Base-by-base conservation (phyloP, 2,329 filamentous ascomycete genomes). In the Ascochyta lentis region DNA sequence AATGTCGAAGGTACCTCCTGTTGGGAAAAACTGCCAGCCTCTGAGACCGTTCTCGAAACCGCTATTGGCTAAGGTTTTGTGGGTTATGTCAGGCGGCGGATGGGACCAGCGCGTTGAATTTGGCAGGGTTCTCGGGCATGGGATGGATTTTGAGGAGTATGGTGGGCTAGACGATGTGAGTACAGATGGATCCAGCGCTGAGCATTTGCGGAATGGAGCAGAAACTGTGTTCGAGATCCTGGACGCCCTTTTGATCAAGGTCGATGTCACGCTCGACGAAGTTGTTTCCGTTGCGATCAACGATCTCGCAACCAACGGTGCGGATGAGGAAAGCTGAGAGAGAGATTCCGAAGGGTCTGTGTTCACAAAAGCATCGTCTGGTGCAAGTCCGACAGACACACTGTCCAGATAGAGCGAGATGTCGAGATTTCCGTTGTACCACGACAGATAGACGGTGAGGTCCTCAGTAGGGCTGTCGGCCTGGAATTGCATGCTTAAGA, bases 391-490 rank as follows among this genome's bases (percentile, higher is more conserved):
- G 2, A 53, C 43, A 6, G n/a, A 24, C 6, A 48, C 31, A 6
- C 13, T n/a, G 12, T 53, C 50, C 3, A 53, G 24, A 27, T 47
- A 53, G 1, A 53, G 9, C 16, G 50, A 31, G 2, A 53, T 26
- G 24, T 46, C 38, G 12, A 53, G 38, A 12, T 53, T 53, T 6
- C 50, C 50, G 7, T 53, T 53, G 13, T 53, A 53, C 50, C 50
- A 53, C 10, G 43, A 47, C 2, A 53, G 13, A 33, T 53, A 53
- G 16, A 53, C 43, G 2, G 37, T 42, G 16, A 53, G 12, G 23
- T n/a, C 33, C 19, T 53, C 37, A 1, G 39, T 34, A 6, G 16
- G 15, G 2, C 10, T 34, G 6, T 37, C 31, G 13, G 50, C 50
- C 8, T 35, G 37, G 13, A 53, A 47, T 3, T 13, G 29, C 29